Conservation (phyloP, 192 early-diverging fungal genomes). For the Backusella parvicylindrica region DNA sequence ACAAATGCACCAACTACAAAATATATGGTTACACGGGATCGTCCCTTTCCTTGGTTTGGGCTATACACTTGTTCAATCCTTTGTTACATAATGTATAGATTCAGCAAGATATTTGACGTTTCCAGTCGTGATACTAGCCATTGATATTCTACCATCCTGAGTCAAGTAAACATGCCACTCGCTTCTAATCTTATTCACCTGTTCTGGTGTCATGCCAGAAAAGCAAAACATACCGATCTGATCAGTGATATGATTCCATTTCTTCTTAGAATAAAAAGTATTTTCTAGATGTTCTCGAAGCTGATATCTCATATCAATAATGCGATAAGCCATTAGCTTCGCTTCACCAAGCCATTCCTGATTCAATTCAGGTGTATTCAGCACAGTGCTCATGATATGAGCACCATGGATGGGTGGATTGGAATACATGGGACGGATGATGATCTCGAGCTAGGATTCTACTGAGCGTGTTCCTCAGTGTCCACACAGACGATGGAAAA, state of each 20-base stretch:
- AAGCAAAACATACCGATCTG: conserved; percentile 99
- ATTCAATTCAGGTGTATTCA: conserved; percentile 69
- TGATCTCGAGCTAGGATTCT: conserved; percentile 90
- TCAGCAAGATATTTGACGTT: conserved; percentile 97
- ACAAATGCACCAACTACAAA: background rate
- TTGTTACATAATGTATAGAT: conserved; percentile 92
- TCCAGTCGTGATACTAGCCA: conserved; percentile 87
- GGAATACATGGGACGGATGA: conserved; percentile 96
- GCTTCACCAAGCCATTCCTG: conserved; percentile 88
- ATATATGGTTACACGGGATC: background rate
- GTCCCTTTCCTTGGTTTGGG: background rate
- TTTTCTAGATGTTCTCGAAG: conserved; percentile 76
- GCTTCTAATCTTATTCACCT: conserved; percentile 75
- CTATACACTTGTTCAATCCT: conserved; percentile 24
- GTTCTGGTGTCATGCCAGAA: conserved; percentile 85
- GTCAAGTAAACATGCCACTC: conserved; percentile 96
- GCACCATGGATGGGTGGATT: conserved; percentile 95
- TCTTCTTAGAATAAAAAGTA: conserved; percentile 66
- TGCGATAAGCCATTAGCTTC: conserved; percentile 93
- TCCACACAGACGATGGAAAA: conserved; percentile 79
- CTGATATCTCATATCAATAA: conserved; percentile 80
- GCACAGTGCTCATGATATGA: conserved; percentile 87
- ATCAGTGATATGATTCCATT: conserved; percentile 82
- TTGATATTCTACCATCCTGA: conserved; percentile 91
- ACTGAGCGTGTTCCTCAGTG: conserved; percentile 72